Percentiles rank a stretch among this genome's conserved stretches.
phyloP scores from a whole-genome alignment of 2,329 filamentous ascomycete genomes.

The Albifimbria verrucaria region DNA sequence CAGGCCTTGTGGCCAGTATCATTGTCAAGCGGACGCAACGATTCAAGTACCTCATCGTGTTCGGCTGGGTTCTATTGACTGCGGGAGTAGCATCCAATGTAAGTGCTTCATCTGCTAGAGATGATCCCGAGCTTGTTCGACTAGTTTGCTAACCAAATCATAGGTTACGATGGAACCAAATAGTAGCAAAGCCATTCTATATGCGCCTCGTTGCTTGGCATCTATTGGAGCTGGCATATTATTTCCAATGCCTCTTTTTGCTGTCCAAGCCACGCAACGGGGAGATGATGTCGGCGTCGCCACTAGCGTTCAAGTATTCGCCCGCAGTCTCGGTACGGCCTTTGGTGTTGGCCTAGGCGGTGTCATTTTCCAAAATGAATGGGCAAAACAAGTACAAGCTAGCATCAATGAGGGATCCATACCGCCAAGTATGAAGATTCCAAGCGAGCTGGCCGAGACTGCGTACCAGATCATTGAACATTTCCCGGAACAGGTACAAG shows the following conservation, averaged over 20 bases:
- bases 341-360: background rate
- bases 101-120: background rate
- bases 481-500: background rate
- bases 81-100: background rate
- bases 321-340: background rate
- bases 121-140: background rate
- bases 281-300: background rate
- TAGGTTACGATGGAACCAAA: background rate
- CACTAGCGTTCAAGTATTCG: background rate
- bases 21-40: background rate
- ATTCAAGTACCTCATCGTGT: background rate
- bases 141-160: background rate
- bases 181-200: background rate
- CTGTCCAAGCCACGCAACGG: background rate
- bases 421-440: background rate
- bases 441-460: background rate
- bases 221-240: background rate
- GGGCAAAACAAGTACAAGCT: background rate
- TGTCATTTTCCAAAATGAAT: conserved; percentile 2
- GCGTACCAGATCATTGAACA: background rate
- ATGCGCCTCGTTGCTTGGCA: background rate
- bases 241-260: background rate
- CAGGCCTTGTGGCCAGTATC: background rate
- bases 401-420: background rate
- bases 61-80: background rate